Percentiles rank a stretch among this genome's conserved stretches.
Conservation (phyloP, 2,329 filamentous ascomycete species). For the Talaromyces marneffei region DNA sequence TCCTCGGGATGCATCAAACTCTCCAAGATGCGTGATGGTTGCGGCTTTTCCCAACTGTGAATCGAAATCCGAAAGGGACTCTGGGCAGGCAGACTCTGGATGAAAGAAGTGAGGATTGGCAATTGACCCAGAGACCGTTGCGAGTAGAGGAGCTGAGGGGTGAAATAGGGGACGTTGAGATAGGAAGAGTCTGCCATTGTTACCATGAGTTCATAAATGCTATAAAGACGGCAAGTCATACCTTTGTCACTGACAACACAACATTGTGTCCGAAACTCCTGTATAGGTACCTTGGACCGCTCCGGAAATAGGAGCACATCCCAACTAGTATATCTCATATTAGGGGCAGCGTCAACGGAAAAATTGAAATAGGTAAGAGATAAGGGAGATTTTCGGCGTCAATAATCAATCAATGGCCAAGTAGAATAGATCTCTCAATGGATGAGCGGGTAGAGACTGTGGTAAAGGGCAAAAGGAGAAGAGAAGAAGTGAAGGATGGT, state of each 20-base stretch:
- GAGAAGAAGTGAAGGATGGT: background rate
- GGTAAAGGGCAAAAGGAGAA: background rate
- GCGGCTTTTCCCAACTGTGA: conserved; percentile 64
- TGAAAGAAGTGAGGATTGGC: conserved; percentile 66
- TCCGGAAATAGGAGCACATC: conserved; percentile 74
- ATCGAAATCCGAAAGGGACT: conserved; percentile 65
- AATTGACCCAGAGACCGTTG: conserved; percentile 38
- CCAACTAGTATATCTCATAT: conserved; percentile 82
- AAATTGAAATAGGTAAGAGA: background rate
- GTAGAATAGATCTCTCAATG: background rate
- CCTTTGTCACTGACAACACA: conserved; percentile 55
- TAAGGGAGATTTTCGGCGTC: background rate
- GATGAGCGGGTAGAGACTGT: background rate
- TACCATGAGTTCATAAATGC: too few species aligned
- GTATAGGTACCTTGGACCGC: conserved; percentile 62
- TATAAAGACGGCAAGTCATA: too few species aligned
- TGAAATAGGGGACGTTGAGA: conserved; percentile 20
- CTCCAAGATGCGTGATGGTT: conserved; percentile 53
- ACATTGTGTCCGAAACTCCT: conserved; percentile 77
- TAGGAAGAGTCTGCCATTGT: conserved; percentile 47
- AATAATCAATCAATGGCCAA: conserved; percentile 6
- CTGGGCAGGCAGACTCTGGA: conserved; percentile 57
- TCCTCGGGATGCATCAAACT: conserved; percentile 54
- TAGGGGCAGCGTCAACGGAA: conserved; percentile 25
- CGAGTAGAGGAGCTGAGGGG: conserved; percentile 36